Percentiles rank a stretch among this genome's conserved stretches.
phyloP scores from a whole-genome alignment of 2,329 filamentous ascomycete species.

The Penicillium sp. region DNA sequence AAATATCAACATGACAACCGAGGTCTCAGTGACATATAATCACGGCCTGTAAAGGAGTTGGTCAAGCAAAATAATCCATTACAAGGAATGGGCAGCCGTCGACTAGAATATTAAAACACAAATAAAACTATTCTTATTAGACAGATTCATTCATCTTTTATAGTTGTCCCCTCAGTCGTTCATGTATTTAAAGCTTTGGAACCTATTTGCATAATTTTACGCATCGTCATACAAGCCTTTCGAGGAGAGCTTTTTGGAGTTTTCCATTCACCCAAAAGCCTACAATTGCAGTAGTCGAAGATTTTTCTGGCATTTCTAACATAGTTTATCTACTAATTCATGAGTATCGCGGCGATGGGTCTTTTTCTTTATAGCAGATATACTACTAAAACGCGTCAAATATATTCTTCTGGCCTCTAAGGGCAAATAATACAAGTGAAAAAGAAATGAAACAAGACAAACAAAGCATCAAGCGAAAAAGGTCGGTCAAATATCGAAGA shows the following conservation, averaged over 20 bases:
- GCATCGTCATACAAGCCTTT: too few relatives aligned
- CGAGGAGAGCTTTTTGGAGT: background rate
- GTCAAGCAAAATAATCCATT: too few relatives aligned
- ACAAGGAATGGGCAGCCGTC: too few relatives aligned
- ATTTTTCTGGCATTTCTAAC: background rate
- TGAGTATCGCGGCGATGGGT: background rate
- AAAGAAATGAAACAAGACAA: background rate
- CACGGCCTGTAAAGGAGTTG: too few relatives aligned
- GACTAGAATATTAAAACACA: too few relatives aligned
- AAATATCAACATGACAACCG: too few relatives aligned
- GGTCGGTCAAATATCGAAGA: background rate
- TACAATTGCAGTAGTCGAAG: background rate
- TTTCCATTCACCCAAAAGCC: background rate
- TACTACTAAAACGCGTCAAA: background rate
- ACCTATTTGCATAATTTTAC: background rate
- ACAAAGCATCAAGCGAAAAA: background rate
- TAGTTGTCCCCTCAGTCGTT: background rate
- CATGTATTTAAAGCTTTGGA: background rate
- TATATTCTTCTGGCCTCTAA: background rate
- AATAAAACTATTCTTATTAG: too few relatives aligned
- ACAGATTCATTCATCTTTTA: too few relatives aligned
- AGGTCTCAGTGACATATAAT: too few relatives aligned
- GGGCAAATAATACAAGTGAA: background rate
- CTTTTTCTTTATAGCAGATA: background rate
- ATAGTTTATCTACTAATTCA: background rate